These are phyloP conservation scores for Drosera spatulata DNA, from an alignment of 179 eudicot genomes.

Conservation along the genomic window DNA sequence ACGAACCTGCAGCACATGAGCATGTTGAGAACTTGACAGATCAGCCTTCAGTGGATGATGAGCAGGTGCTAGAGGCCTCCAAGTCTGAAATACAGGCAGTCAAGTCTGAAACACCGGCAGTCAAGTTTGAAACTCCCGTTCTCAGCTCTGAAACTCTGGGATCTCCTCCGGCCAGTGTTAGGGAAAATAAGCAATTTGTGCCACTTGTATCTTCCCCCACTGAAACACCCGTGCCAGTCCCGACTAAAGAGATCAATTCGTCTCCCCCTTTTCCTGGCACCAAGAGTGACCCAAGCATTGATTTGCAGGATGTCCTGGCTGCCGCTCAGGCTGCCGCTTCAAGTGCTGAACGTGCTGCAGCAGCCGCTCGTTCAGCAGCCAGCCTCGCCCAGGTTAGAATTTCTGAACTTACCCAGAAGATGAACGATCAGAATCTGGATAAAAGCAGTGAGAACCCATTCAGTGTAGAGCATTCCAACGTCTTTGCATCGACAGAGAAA, in stretches of 20 bases:
- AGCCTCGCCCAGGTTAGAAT: constrained; percentile 80
- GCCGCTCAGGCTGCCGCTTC: constrained; percentile 92
- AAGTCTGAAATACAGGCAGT: too few species aligned
- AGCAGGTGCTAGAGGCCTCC: too few species aligned
- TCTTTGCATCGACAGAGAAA: constrained; percentile 19
- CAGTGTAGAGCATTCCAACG: constrained; percentile 9
- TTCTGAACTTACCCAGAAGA: constrained; percentile 43
- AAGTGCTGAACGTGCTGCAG: constrained; percentile 78
- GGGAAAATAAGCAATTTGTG: constrained; percentile 48
- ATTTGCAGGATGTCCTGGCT: constrained; percentile 61
- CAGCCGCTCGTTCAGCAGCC: constrained; percentile 87
- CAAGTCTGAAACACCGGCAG: too few species aligned
- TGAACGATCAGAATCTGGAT: constrained; percentile 20
- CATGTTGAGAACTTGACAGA: constrained; percentile 10
- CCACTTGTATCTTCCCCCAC: constrained; percentile 64
- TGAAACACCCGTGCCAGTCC: constrained; percentile 13
- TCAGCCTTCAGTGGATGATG: too few species aligned
- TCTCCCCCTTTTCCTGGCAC: constrained; percentile 17
- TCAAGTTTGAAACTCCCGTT: neutral
- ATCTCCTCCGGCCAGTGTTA: constrained; percentile 6
- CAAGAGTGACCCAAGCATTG: constrained; percentile 9
- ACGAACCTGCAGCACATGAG: constrained; percentile 16
- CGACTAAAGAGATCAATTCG: constrained; percentile 11
- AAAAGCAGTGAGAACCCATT: constrained; percentile 41
- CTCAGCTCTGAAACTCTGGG: constrained; percentile 12